These are phyloP conservation scores for Xanthoconium purpureum DNA, from an alignment of 768 basidiomycete genomes.

Conservation along the genomic window DNA sequence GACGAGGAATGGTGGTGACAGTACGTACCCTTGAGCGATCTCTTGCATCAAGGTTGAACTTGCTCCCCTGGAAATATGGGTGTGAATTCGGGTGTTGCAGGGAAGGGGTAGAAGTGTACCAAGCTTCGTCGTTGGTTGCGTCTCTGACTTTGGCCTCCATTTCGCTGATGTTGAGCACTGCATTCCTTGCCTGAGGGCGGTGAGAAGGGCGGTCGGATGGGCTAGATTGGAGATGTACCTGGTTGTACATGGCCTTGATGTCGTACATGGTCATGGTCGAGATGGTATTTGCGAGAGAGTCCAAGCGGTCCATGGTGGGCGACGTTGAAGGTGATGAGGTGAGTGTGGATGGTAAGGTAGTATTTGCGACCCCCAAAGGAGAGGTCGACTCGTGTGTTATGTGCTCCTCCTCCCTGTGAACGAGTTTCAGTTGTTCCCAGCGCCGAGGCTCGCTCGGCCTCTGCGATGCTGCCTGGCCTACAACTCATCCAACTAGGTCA, in stretches of 20 bases:
- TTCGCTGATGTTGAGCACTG: slow-evolving; percentile 93
- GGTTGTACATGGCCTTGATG: slow-evolving; percentile 91
- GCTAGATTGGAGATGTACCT: slow-evolving; percentile 45
- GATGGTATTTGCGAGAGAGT: slow-evolving; percentile 68
- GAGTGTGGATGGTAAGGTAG: not conserved
- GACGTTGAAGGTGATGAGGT: slow-evolving; percentile 2
- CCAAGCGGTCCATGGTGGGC: slow-evolving; percentile 72
- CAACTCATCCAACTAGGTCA: not conserved
- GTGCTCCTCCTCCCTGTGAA: not conserved
- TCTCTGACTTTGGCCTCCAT: slow-evolving; percentile 97
- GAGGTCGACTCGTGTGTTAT: slow-evolving; percentile 19
- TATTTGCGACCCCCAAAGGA: slow-evolving; percentile 23
- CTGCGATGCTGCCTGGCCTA: slow-evolving; percentile 5
- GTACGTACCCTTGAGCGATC: slow-evolving; percentile 88
- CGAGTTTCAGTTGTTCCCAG: not conserved
- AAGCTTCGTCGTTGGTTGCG: slow-evolving; percentile 97
- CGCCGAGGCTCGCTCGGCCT: slow-evolving; percentile 2
- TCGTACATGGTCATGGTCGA: slow-evolving; percentile 90
- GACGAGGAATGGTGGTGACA: not conserved
- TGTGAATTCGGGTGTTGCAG: not conserved
- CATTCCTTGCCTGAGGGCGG: slow-evolving; percentile 80
- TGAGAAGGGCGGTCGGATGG: slow-evolving; percentile 2
- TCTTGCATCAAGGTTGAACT: slow-evolving; percentile 98
- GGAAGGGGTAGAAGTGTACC: slow-evolving; percentile 51
- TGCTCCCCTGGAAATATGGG: slow-evolving; percentile 71